phyloP scores from a whole-genome alignment of 208 protist genomes.

The Crithidia acanthocephali region DNA sequence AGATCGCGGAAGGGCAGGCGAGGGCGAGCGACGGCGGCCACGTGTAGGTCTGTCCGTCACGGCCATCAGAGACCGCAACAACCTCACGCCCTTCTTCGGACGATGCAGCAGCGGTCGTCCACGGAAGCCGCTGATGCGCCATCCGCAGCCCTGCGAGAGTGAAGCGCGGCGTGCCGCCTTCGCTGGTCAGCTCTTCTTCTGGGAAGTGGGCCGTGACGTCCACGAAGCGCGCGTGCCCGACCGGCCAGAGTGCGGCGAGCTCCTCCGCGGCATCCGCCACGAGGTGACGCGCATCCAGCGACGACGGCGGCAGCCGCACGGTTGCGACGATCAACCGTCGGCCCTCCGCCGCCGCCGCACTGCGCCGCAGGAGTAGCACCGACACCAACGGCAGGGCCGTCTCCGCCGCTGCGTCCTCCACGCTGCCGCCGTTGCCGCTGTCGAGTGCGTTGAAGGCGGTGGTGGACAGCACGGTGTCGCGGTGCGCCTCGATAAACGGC shows the following conservation, averaged over 20 bases:
- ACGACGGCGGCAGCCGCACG: conserved; percentile 46
- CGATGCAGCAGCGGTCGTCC: conserved; percentile 1
- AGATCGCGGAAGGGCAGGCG: neutral
- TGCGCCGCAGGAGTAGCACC: conserved; percentile 35
- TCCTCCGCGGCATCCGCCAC: conserved; percentile 23
- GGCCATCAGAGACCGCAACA: no score
- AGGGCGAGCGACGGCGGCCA: conserved; percentile 33
- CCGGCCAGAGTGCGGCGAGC: conserved; percentile 37
- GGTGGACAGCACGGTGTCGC: conserved; percentile 55
- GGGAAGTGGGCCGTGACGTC: conserved; percentile 41
- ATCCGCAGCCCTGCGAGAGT: conserved; percentile 17
- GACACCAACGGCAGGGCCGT: conserved; percentile 31
- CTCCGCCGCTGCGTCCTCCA: conserved; percentile 1
- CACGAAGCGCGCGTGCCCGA: conserved; percentile 59
- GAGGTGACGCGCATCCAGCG: conserved; percentile 32
- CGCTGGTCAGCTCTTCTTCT: neutral
- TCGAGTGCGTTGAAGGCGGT: conserved; percentile 13
- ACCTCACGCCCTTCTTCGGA: neutral
- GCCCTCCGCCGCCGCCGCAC: neutral
- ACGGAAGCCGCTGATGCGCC: conserved; percentile 21
- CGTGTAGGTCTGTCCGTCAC: no score
- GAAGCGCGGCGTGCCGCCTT: neutral
- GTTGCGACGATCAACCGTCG: conserved; percentile 42
- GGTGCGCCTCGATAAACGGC: conserved; percentile 55
- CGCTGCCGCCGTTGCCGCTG: conserved; percentile 1